Conservation (phyloP, 139 green algal species). For the Asterochloris sp. region DNA sequence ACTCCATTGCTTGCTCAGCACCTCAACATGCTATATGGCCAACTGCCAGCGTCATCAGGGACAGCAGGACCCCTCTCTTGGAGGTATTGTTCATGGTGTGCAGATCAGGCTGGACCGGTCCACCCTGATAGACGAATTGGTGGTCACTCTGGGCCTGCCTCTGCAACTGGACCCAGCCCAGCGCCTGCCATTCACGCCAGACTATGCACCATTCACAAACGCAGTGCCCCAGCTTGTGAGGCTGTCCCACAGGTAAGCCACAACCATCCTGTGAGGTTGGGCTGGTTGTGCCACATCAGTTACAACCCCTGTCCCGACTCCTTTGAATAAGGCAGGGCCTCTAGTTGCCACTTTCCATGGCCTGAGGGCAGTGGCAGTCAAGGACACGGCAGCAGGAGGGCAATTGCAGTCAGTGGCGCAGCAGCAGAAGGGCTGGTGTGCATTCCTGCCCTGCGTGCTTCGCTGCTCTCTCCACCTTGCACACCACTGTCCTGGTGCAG, state of each 20-base stretch:
- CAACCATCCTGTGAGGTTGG: neutral
- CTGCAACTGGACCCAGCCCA: slow-evolving; percentile 24
- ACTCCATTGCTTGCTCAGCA: no score
- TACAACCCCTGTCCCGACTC: no score
- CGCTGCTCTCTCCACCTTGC: no score
- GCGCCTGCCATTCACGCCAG: slow-evolving; percentile 16
- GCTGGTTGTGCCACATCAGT: neutral
- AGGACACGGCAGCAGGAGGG: no score
- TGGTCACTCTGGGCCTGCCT: slow-evolving; percentile 46
- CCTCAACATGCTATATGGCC: no score
- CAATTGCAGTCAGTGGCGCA: no score
- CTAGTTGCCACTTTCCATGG: no score
- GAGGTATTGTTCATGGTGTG: neutral
- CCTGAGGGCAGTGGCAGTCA: no score
- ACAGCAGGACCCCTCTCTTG: neutral
- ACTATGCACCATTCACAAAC: slow-evolving; percentile 41
- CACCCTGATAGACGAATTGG: slow-evolving; percentile 28
- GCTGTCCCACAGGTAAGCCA: slow-evolving; percentile 24
- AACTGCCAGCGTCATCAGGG: no score
- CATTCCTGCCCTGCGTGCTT: no score
- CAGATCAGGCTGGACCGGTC: neutral
- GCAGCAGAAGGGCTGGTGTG: no score
- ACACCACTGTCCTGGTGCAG: slow-evolving; percentile 1
- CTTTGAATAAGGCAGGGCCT: no score
- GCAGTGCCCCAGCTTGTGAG: slow-evolving; percentile 38